Base-by-base conservation (phyloP, 805 yeast species). In the Pichia gijzeniarum region DNA sequence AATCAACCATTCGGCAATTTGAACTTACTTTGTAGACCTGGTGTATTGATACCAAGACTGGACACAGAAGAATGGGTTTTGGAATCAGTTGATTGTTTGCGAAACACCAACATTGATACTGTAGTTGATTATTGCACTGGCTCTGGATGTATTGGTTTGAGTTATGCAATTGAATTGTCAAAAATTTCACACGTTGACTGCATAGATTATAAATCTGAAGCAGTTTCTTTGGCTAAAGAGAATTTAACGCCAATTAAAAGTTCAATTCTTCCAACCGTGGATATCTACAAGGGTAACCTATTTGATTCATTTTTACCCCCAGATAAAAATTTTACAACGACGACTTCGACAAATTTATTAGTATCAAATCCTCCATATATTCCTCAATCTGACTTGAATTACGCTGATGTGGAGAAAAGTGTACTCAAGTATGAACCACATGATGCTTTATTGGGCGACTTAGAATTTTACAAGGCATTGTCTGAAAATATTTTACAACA, bases 321-420 rank as follows among this genome's bases (percentile, higher is more conserved):
- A 14, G 17, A 33, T 17, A 2, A 12, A 25, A n/a, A 19, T 8
- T 17, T 20, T 12, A 19, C 30, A 4, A 33, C 38, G 10, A 7
- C 10, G 28, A 7, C 28, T 9, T 19, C 45, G 8, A 58, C 69
- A 16, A 84, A 82, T 48, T 44, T 91, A 3, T 58, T 93, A 1
- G 73, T 82, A 0, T 77, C 95, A n/a, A 91, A 91, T 54, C 99
- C 99, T 1, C 99, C 99, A 0, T 91, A 91, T 58, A 81, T 90
- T 5, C 78, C 86, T 0, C 7, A 27, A 2, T 39, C 50, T 0
- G 79, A 80, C 40, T 74, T 74, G 55, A 49, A 49, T 9, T 55
- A 38, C 8, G 58, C 61, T 33, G 79, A 77, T 3, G 76, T 80
- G 0, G 84, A 79, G 46, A 59, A 56, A 38, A 83, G 95, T 0